Conservation (phyloP, 345 rosid genomes). For the Citrus australasica region DNA sequence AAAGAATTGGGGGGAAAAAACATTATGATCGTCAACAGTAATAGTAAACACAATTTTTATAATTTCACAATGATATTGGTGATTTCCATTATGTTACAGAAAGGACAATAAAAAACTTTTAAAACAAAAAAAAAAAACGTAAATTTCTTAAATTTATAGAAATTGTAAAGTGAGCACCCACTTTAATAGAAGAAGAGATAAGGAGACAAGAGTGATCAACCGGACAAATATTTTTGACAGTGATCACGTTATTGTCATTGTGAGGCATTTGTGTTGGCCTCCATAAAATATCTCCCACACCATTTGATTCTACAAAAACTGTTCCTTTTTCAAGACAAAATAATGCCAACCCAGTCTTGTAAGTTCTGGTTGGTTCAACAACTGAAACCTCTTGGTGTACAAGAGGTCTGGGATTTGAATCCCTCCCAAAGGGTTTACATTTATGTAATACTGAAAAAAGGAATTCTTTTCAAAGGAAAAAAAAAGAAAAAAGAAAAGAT, state of each 20-base stretch:
- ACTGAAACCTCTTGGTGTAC: background rate
- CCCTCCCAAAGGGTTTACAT: background rate
- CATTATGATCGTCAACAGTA: background rate
- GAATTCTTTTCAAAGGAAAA: background rate
- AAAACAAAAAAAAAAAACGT: too few relatives aligned
- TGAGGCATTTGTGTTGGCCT: background rate
- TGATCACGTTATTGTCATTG: background rate
- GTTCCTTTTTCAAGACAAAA: background rate
- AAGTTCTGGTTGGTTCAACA: background rate
- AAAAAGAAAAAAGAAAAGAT: too few relatives aligned
- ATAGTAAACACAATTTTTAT: background rate
- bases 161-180: too few relatives aligned
- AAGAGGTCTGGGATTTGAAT: background rate
- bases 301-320: background rate
- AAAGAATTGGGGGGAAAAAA: background rate
- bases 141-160: too few relatives aligned
- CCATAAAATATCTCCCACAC: background rate
- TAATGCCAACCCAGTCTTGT: background rate
- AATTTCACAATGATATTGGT: too few relatives aligned
- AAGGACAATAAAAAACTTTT: too few relatives aligned
- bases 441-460: background rate
- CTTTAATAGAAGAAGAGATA: background rate
- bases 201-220: background rate
- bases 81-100: too few relatives aligned
- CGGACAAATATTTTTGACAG: background rate